A percentile compares a stretch with the other conserved stretches of the same genome.
Evolutionary conservation across 345 rosid species (phyloP).

Genomic region (Syzygium jambos): DNA sequence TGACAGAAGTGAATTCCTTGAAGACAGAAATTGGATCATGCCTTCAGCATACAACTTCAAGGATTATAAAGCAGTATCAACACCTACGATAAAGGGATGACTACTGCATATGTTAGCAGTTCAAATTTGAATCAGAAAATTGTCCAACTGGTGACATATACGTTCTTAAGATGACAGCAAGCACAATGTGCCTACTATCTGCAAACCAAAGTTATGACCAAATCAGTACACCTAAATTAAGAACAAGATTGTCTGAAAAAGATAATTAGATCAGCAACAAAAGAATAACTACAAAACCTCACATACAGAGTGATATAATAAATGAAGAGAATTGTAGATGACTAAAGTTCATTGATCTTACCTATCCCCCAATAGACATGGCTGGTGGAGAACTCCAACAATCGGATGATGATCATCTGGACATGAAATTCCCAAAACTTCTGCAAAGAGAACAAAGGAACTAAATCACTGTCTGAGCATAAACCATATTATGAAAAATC

Average conservation of each 20-base stretch:
- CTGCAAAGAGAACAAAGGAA: conserved; percentile 22
- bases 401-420: conserved; percentile 33
- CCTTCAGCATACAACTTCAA: neutral
- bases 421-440: conserved; percentile 30
- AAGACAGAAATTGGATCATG: neutral
- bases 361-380: conserved; percentile 50
- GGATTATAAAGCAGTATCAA: neutral
- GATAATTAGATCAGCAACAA: neutral
- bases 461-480: conserved; percentile 2
- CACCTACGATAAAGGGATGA: neutral
- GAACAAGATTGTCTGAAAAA: neutral
- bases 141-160: neutral
- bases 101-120: neutral
- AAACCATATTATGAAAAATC: neutral
- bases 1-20: neutral
- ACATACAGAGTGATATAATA: neutral
- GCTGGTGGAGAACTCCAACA: conserved; percentile 63
- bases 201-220: neutral
- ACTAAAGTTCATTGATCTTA: conserved; percentile 9
- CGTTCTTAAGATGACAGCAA: neutral
- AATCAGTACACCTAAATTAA: neutral
- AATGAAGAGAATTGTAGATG: neutral
- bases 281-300: neutral
- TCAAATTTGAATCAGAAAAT: neutral
- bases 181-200: neutral